Percentiles rank a stretch among this genome's conserved stretches.
Evolutionary conservation across 2,329 filamentous ascomycete genomes (phyloP).

Genomic region (Trichoderma gracile): DNA sequence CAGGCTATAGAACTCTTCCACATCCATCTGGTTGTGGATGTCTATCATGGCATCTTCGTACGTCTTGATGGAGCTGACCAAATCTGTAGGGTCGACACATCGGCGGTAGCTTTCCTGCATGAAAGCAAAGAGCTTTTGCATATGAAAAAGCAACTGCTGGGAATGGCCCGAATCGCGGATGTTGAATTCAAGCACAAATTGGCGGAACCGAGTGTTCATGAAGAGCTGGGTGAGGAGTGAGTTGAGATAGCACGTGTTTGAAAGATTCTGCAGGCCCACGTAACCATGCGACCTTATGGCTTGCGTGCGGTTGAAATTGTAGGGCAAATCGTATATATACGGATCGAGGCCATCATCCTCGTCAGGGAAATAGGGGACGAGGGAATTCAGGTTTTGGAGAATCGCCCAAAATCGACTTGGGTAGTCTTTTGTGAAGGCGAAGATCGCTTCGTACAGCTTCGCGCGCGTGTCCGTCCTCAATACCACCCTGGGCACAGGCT

Average conservation of each 20-base stretch:
- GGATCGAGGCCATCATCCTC: slow-evolving; percentile 46
- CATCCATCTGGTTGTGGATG: slow-evolving; percentile 91
- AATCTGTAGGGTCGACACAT: slow-evolving; percentile 66
- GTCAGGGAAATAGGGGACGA: slow-evolving; percentile 43
- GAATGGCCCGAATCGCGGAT: slow-evolving; percentile 55
- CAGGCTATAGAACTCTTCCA: slow-evolving; percentile 95
- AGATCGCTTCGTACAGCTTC: slow-evolving; percentile 62
- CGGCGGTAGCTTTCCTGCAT: slow-evolving; percentile 82
- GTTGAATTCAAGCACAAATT: slow-evolving; percentile 72
- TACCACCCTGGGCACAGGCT: slow-evolving; percentile 43
- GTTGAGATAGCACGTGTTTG: slow-evolving; percentile 97
- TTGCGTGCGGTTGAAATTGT: slow-evolving; percentile 64
- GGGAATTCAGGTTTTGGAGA: slow-evolving; percentile 44
- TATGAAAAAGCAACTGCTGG: slow-evolving; percentile 72
- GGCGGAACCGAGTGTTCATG: slow-evolving; percentile 88
- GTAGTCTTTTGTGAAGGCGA: slow-evolving; percentile 56
- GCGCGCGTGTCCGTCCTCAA: slow-evolving; percentile 58
- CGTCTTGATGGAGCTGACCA: slow-evolving; percentile 75
- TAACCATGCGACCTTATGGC: slow-evolving; percentile 77
- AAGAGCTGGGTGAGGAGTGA: slow-evolving; percentile 92
- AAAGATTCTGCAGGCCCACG: slow-evolving; percentile 86
- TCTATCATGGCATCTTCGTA: slow-evolving; percentile 84
- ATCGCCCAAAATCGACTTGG: slow-evolving; percentile 51
- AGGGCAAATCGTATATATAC: slow-evolving; percentile 62
- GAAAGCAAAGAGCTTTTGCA: slow-evolving; percentile 77